Evolutionary conservation across 2,329 filamentous ascomycete genomes (phyloP).

Genomic region (Epichloe hybrida): DNA sequence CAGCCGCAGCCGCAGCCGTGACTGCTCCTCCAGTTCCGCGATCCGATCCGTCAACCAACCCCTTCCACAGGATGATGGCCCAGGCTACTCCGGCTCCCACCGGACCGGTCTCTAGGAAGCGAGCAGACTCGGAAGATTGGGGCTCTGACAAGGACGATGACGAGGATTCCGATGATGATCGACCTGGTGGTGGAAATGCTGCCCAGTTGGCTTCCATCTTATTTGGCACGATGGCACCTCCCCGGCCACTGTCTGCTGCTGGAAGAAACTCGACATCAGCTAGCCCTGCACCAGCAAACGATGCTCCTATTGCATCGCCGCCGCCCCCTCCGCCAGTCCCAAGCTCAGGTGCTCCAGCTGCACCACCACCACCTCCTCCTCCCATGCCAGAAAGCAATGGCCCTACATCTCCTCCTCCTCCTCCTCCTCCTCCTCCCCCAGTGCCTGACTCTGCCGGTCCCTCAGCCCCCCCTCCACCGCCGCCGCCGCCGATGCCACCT

Average conservation of each 20-base stretch:
- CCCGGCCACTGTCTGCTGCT: slow-evolving; percentile 72
- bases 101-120: slow-evolving; percentile 38
- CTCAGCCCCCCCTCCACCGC: slow-evolving; percentile 19
- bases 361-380: slow-evolving; percentile 15
- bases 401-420: slow-evolving; percentile 14
- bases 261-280: slow-evolving; percentile 48
- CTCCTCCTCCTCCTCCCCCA: slow-evolving; percentile 14
- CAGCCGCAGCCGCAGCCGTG: slow-evolving; percentile 9
- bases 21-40: slow-evolving; percentile 24
- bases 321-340: slow-evolving; percentile 18
- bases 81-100: slow-evolving; percentile 40
- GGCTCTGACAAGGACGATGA: slow-evolving; percentile 55
- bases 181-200: slow-evolving; percentile 67
- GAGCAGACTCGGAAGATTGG: slow-evolving; percentile 58
- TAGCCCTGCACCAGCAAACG: slow-evolving; percentile 25
- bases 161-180: slow-evolving; percentile 65
- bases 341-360: slow-evolving; percentile 16
- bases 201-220: slow-evolving; percentile 89
- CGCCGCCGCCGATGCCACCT: slow-evolving; percentile 20
- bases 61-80: slow-evolving; percentile 81
- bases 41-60: slow-evolving; percentile 70
- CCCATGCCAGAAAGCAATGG: slow-evolving; percentile 14
- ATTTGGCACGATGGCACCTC: slow-evolving; percentile 93
- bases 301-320: slow-evolving; percentile 26
- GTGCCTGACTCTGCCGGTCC: slow-evolving; percentile 15